Conservation (phyloP, 2,329 filamentous ascomycete genomes). For the Calonectria hawksworthii region DNA sequence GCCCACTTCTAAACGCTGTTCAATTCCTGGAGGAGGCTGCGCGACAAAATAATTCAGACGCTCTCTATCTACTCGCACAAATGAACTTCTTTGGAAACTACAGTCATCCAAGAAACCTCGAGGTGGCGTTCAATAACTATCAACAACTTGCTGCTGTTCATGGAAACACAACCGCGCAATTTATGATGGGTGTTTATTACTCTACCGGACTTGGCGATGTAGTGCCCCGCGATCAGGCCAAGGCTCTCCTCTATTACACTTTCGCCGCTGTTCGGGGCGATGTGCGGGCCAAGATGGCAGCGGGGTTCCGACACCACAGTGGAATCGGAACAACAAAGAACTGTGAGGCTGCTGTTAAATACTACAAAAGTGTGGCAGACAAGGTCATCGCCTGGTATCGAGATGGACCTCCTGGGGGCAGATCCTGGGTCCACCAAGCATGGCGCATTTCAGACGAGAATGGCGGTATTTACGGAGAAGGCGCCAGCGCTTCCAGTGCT, state of each 20-base stretch:
- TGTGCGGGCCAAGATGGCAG: conserved; percentile 91
- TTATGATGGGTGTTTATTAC: conserved; percentile 97
- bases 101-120: conserved; percentile 86
- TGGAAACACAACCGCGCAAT: conserved; percentile 92
- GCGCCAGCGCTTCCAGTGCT: conserved; percentile 90
- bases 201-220: conserved; percentile 89
- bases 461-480: conserved; percentile 95
- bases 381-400: conserved; percentile 91
- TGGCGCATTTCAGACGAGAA: conserved; percentile 91
- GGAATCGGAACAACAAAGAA: conserved; percentile 89
- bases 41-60: conserved; percentile 78
- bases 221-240: conserved; percentile 88
- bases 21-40: conserved; percentile 67
- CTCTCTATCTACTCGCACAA: conserved; percentile 89
- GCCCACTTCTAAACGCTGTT: conserved; percentile 65
- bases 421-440: conserved; percentile 80
- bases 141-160: conserved; percentile 79
- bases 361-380: conserved; percentile 94
- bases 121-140: conserved; percentile 85
- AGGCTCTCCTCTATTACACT: conserved; percentile 92
- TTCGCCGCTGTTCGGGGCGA: conserved; percentile 90
- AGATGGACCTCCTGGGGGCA: conserved; percentile 91
- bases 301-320: conserved; percentile 86
- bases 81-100: conserved; percentile 98
- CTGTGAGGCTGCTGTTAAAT: conserved; percentile 86